Base-by-base conservation (phyloP, 345 rosid genomes). In the Populus pruinosa region DNA sequence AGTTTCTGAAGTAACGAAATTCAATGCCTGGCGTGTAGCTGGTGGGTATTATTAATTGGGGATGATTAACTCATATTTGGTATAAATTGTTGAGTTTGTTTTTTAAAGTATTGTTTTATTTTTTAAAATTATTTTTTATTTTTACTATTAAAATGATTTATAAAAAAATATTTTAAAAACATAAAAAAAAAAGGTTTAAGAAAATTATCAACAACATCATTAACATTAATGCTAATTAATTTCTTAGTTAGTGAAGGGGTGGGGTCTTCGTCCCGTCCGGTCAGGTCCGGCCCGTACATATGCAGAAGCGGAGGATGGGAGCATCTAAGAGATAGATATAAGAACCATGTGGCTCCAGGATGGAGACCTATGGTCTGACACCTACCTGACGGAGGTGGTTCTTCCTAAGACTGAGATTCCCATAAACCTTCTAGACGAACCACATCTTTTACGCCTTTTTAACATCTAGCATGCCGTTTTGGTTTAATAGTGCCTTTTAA, bases 281-380 rank as follows among this genome's bases (percentile, higher is more conserved):
- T 3, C 36, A 36, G 47, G 72, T 77, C 70, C 25, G 39, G 73
- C 53, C 75, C 73, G 70, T 76, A 69, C 65, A 64, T 33, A 27
- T 71, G 62, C 47, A 35, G 12, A 25, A 17, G 23, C 31, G 36
- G 38, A n/a, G 65, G 27, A 2, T 49, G 33, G 7, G 62, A 44
- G 63, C 31, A 35, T 55, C 64, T 72, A 27, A 35, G 31, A 20
- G 70, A 74, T 31, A 33, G 65, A 67, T 39, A 67, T 67, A 76
- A 67, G 6, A 18, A n/a, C 69, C 75, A 56, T 33, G 61, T 25
- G n/a, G 69, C 63, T 71, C 47, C 47, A 10, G 14, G 14, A 10
- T 43, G 14, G 55, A 76, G 44, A 64, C 36, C 55, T 66, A 13
- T 53, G 38, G 50, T 8, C 6, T 47, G 70, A 44, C 36, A 33